A percentile compares a stretch with the other conserved stretches of the same genome.
These are phyloP conservation scores for Chrysoporthe austroafricana DNA, from an alignment of 2,329 filamentous ascomycete species.

Conservation along the genomic window DNA sequence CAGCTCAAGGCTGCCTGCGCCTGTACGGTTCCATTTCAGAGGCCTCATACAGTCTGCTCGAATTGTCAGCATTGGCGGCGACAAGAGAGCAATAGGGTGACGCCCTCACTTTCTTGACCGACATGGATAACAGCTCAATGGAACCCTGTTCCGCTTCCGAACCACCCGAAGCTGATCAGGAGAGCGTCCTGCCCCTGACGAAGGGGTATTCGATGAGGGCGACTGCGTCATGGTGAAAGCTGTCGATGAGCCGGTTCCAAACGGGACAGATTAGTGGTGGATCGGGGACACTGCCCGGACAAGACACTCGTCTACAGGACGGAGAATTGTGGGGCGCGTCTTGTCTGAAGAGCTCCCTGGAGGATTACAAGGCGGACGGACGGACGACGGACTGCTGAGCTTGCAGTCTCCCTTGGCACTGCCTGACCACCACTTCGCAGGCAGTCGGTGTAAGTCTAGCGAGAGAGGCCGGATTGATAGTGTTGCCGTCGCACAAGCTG, in stretches of 20 bases:
- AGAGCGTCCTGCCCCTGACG: conserved; percentile 70
- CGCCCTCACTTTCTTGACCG: conserved; percentile 80
- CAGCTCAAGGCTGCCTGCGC: not conserved
- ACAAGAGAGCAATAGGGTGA: conserved; percentile 21
- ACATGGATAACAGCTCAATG: conserved; percentile 89
- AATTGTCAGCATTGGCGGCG: conserved; percentile 38
- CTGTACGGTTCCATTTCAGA: not conserved
- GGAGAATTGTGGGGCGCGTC: not conserved
- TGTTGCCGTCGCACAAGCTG: not conserved
- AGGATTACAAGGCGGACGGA: not conserved
- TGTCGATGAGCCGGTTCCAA: not conserved
- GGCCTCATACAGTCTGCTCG: conserved; percentile 37
- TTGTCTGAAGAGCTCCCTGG: not conserved
- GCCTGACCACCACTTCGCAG: not conserved
- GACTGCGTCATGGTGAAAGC: conserved; percentile 68
- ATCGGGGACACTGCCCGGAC: not conserved
- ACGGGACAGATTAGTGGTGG: not conserved
- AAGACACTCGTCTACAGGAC: not conserved
- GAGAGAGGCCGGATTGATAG: not conserved
- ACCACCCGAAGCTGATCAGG: conserved; percentile 87
- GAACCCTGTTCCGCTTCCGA: conserved; percentile 88
- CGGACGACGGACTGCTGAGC: not conserved
- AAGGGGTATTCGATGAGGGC: conserved; percentile 77
- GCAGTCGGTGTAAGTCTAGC: not conserved
- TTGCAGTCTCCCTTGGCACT: not conserved